Conservation (phyloP, 2,329 filamentous ascomycete genomes). For the Calonectria pseudoreteaudii region DNA sequence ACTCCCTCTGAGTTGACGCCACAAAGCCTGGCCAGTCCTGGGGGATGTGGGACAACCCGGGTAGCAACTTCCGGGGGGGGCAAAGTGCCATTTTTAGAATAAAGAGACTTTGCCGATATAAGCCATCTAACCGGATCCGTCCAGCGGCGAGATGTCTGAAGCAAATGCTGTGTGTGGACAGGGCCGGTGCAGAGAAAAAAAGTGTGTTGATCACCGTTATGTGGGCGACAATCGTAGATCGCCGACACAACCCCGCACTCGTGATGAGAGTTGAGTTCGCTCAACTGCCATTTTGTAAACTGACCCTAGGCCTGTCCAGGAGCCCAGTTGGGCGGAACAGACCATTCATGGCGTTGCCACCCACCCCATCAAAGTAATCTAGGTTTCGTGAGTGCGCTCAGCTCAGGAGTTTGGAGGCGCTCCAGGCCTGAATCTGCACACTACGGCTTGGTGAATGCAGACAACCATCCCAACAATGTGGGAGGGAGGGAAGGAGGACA, state of each 20-base stretch:
- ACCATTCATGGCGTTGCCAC: not conserved
- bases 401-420: not conserved
- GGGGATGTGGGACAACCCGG: not conserved
- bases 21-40: not conserved
- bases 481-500: not conserved
- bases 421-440: not conserved
- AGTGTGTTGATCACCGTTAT: slow-evolving; percentile 2
- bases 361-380: not conserved
- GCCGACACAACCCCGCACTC: slow-evolving; percentile 6
- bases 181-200: not conserved
- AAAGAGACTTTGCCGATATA: not conserved
- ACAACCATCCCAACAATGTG: not conserved
- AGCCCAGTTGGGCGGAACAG: not conserved
- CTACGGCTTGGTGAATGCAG: not conserved
- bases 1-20: not conserved
- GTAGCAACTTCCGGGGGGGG: not conserved
- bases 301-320: not conserved
- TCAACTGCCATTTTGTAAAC: not conserved
- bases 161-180: not conserved
- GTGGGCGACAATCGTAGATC: not conserved
- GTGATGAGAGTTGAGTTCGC: slow-evolving; percentile 1
- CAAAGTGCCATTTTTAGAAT: not conserved
- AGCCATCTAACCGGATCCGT: not conserved
- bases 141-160: too few species aligned
- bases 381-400: not conserved